Evolutionary conservation across 2,329 filamentous ascomycete species (phyloP).

Genomic region (Metarhizium sp.): DNA sequence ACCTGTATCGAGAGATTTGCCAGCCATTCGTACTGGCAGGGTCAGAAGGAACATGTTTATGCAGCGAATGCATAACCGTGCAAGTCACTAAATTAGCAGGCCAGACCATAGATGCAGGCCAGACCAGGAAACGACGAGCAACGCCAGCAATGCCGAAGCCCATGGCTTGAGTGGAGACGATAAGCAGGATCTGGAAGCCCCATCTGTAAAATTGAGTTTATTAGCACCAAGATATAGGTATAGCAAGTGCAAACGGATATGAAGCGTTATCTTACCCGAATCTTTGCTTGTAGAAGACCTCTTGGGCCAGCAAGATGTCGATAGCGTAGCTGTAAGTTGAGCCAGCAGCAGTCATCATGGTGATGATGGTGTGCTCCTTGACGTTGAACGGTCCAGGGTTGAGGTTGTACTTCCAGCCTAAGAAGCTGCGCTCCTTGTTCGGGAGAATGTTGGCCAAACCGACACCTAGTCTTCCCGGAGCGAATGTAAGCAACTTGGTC

Average conservation of each 20-base stretch:
- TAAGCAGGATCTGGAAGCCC: conserved; percentile 47
- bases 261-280: conserved; percentile 23
- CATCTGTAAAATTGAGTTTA: conserved; percentile 18
- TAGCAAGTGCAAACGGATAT: background rate
- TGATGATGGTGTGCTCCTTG: conserved; percentile 38
- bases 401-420: conserved; percentile 19
- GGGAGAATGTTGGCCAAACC: conserved; percentile 20
- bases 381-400: conserved; percentile 32
- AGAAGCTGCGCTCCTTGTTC: conserved; percentile 15
- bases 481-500: background rate
- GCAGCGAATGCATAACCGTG: conserved; percentile 52
- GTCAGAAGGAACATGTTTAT: conserved; percentile 36
- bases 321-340: conserved; percentile 21
- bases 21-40: conserved; percentile 13
- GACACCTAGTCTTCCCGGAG: conserved; percentile 10
- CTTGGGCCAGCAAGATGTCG: conserved; percentile 27
- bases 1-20: conserved; percentile 41
- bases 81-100: conserved; percentile 49
- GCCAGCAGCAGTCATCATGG: conserved; percentile 28
- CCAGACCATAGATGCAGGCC: conserved; percentile 55
- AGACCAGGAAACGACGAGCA: conserved; percentile 45
- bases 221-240: background rate
- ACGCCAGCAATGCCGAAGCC: conserved; percentile 54
- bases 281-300: conserved; percentile 37
- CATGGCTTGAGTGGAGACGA: conserved; percentile 49